Conservation (phyloP, 2,329 filamentous ascomycete species). For the Cadophora malorum region DNA sequence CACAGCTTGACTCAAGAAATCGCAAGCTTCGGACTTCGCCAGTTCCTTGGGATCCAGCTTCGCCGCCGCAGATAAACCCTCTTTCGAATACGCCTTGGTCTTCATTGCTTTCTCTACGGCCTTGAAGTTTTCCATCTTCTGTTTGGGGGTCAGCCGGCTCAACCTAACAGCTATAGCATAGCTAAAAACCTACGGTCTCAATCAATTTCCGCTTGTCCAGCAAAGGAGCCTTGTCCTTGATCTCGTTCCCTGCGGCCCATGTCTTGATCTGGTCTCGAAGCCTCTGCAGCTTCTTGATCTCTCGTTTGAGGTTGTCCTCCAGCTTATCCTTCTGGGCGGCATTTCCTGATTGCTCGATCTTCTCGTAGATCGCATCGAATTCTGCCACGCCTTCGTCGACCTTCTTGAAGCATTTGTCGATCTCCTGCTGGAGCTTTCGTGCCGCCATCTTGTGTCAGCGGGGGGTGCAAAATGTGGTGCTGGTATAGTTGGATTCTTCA, state of each 20-base stretch:
- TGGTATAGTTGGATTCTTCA: constrained; percentile 31
- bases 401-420: constrained; percentile 99
- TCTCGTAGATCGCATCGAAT: constrained; percentile 96
- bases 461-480: constrained; percentile 28
- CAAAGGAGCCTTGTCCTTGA: constrained; percentile 98
- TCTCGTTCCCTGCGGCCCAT: constrained; percentile 97
- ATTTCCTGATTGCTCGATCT: constrained; percentile 93
- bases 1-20: constrained; percentile 86
- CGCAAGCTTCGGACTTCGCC: constrained; percentile 85
- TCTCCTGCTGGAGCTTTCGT: constrained; percentile 96
- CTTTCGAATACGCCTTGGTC: constrained; percentile 99
- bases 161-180: constrained; percentile 14
- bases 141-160: constrained; percentile 46
- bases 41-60: constrained; percentile 98
- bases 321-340: constrained; percentile 97
- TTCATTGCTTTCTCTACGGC: constrained; percentile 99
- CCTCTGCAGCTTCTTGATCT: constrained; percentile 99
- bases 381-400: constrained; percentile 89
- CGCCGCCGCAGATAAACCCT: constrained; percentile 87
- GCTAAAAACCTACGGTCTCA: constrained; percentile 75
- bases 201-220: constrained; percentile 95
- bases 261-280: constrained; percentile 99
- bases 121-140: constrained; percentile 99
- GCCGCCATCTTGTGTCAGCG: constrained; percentile 75
- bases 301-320: constrained; percentile 96